These are phyloP conservation scores for Imleria badia DNA, from an alignment of 768 basidiomycete genomes.

Conservation along the genomic window DNA sequence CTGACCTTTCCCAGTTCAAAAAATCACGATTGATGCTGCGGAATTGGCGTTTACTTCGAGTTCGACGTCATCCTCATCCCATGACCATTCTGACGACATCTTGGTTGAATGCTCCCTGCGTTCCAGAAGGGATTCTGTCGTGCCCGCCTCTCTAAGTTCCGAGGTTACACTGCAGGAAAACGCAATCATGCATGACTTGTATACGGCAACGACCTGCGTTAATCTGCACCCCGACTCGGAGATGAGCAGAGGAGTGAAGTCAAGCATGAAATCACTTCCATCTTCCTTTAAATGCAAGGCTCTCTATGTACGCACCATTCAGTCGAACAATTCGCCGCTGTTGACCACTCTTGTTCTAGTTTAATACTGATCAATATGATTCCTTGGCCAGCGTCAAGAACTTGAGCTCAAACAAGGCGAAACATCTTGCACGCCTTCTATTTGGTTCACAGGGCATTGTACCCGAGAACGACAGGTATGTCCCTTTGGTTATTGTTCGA, in stretches of 20 bases:
- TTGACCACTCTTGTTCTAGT: constrained; percentile 2
- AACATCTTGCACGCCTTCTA: background rate
- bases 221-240: background rate
- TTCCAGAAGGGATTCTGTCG: background rate
- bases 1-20: constrained; percentile 9
- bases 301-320: constrained; percentile 2
- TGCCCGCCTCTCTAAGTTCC: background rate
- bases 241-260: constrained; percentile 7
- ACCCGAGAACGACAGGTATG: constrained; percentile 2
- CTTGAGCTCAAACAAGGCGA: background rate
- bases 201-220: constrained; percentile 4
- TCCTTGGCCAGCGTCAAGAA: background rate
- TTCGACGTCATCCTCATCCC: background rate
- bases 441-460: constrained; percentile 3
- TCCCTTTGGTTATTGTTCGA: background rate
- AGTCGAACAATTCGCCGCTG: background rate
- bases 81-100: background rate
- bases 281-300: constrained; percentile 7
- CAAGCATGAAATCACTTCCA: constrained; percentile 7
- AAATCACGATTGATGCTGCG: constrained; percentile 1
- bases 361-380: constrained; percentile 8
- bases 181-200: constrained; percentile 11
- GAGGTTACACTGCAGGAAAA: background rate
- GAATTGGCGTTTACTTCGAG: constrained; percentile 1
- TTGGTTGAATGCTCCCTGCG: background rate